phyloP scores from a whole-genome alignment of 305 asterid species.

The Euphrasia arctica region DNA sequence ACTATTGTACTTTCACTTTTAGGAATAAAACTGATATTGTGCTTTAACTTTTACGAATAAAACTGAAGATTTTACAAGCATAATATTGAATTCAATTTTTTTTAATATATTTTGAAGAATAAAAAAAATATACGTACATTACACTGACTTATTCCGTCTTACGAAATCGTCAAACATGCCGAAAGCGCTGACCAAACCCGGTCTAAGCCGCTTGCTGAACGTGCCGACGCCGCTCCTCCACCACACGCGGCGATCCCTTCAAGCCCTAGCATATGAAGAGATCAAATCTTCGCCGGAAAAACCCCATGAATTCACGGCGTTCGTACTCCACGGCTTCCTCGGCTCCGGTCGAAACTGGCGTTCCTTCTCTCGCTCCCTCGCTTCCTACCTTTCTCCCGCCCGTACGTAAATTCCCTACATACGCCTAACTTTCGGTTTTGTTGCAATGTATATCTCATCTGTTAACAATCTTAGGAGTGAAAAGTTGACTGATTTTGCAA shows the following conservation, averaged over 20 bases:
- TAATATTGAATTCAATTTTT: no score
- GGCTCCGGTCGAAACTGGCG: conserved; percentile 98
- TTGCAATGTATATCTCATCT: not conserved
- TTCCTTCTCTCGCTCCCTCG: conserved; percentile 75
- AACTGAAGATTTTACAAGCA: no score
- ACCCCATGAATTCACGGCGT: conserved; percentile 63
- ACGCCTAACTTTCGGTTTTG: not conserved
- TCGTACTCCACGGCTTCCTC: conserved; percentile 84
- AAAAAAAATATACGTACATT: no score
- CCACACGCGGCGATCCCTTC: conserved; percentile 38
- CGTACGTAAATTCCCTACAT: conserved; percentile 42
- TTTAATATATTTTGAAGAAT: no score
- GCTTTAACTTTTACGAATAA: no score
- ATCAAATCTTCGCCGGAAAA: conserved; percentile 47
- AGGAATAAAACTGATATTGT: no score
- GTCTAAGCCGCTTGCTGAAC: conserved; percentile 23
- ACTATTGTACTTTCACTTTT: no score
- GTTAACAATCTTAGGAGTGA: not conserved
- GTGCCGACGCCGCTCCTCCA: conserved; percentile 33
- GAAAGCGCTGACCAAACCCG: conserved; percentile 26
- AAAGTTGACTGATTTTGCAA: no score
- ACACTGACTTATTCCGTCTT: no score
- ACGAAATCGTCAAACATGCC: conserved; percentile 24
- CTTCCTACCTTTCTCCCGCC: conserved; percentile 54
- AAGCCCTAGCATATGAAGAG: conserved; percentile 82